Base-by-base conservation (phyloP, 2,329 filamentous ascomycete genomes). In the Microcera coccophila region DNA sequence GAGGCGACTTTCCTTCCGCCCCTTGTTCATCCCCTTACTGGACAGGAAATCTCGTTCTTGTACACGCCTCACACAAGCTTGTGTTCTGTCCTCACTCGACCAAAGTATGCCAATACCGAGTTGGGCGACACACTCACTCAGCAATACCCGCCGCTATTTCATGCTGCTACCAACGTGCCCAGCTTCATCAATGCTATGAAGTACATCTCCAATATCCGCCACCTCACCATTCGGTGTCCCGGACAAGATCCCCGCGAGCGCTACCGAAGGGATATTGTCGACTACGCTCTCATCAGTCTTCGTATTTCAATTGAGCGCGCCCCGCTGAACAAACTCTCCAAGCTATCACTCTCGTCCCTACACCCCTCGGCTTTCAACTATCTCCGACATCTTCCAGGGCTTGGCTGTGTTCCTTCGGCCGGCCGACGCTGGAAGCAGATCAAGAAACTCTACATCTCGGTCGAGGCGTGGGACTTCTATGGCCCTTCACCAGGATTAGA, bases 111-210 rank as follows among this genome's bases (percentile, higher is more conserved):
- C 53, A 87, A 83, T 62, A 75, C 78, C 55, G 85, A 88, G 57
- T 80, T 93, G 58, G 89, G 84, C 48, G 85, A 91, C 60, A 76
- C 94, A 45, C 74, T 95, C 47, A 87, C 88, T 12, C 82, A 88
- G 61, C 89, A 95, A 67, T 95, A 94, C 59, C 87, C 88, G 39
- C 87, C 90, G 5, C 70, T 95, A 3, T 95, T 95, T 68, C 90
- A 95, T 60, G 87, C 89, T 5, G 87, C 90, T 7, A 91, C 87
- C 47, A 93, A 95, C 60, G 84, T 94, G 5, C 79, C 86, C 4
- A 86, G 87, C 29, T 95, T 95, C 68, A 82, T 91, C 55, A 76
- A 81, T 50, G 86, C 86, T 37, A 73, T 95, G 60, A 77, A 76
- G 26, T 71, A 82, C 49, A 64, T 95, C 57, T 70, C 79, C 44